Percentiles rank a stretch among this genome's conserved stretches.
Conservation (phyloP, 2,329 filamentous ascomycete species). For the Fusarium domesticum region DNA sequence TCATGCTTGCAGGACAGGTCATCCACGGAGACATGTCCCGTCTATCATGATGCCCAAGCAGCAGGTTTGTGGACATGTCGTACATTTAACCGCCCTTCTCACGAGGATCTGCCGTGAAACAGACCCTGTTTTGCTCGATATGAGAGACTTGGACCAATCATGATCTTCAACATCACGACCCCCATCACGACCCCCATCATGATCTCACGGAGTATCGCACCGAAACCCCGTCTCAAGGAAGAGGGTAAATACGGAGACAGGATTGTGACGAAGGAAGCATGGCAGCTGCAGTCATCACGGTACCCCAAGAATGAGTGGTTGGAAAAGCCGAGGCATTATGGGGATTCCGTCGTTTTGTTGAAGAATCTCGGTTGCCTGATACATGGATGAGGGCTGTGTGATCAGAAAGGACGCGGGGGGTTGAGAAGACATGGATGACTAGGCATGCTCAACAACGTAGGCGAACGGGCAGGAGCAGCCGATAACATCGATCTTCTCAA, state of each 20-base stretch:
- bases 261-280: slow-evolving; percentile 1
- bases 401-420: too few relatives aligned
- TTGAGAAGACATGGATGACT: too few relatives aligned
- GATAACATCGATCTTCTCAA: too few relatives aligned
- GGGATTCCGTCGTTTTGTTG: too few relatives aligned
- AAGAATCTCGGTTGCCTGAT: too few relatives aligned
- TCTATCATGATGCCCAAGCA: slow-evolving; percentile 22
- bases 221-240: slow-evolving; percentile 17
- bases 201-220: slow-evolving; percentile 18
- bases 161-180: not conserved
- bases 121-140: not conserved
- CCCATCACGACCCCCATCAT: slow-evolving; percentile 5
- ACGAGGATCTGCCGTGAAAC: slow-evolving; percentile 7
- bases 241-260: slow-evolving; percentile 1
- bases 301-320: not conserved
- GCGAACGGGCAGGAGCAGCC: too few relatives aligned
- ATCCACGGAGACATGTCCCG: slow-evolving; percentile 4
- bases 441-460: too few relatives aligned
- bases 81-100: slow-evolving; percentile 7
- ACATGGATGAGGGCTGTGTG: too few relatives aligned
- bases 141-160: slow-evolving; percentile 8
- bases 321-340: not conserved
- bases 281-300: not conserved
- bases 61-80: slow-evolving; percentile 13
- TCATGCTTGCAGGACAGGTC: slow-evolving; percentile 5